Conservation (phyloP, 495 filamentous ascomycete species). For the Xylaria cubensis region DNA sequence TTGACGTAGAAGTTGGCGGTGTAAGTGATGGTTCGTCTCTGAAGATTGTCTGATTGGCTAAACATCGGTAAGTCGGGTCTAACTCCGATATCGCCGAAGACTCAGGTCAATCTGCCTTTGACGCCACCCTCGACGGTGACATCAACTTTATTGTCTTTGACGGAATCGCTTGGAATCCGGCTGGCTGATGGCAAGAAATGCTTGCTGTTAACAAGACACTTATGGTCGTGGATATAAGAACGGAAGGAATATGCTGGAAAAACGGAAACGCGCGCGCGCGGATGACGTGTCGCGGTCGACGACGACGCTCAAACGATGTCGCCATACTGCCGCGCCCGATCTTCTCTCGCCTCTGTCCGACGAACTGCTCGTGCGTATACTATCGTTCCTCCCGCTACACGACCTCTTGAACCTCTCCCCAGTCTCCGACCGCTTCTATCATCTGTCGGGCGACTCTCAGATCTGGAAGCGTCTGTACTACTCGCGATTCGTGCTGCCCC, state of each 20-base stretch:
- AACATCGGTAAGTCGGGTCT: not conserved
- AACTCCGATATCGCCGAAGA: slow-evolving; percentile 23
- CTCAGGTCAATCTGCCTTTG: not conserved
- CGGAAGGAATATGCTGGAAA: slow-evolving; percentile 30
- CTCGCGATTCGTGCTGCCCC: slow-evolving; percentile 83
- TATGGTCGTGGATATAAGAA: not conserved
- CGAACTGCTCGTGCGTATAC: slow-evolving; percentile 85
- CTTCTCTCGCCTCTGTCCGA: slow-evolving; percentile 72
- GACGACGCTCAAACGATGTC: slow-evolving; percentile 31
- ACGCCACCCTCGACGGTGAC: not conserved
- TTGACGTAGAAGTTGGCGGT: no score
- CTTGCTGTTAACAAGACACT: not conserved
- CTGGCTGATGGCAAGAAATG: not conserved
- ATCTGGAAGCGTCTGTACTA: slow-evolving; percentile 94
- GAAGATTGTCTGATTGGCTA: not conserved
- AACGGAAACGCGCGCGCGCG: slow-evolving; percentile 34
- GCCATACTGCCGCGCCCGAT: slow-evolving; percentile 42
- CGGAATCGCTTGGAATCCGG: not conserved
- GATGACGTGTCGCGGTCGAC: slow-evolving; percentile 31
- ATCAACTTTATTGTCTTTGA: not conserved
- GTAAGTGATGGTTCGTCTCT: not conserved
- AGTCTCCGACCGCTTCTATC: slow-evolving; percentile 77
- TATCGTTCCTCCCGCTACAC: slow-evolving; percentile 73
- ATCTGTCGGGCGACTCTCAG: slow-evolving; percentile 81
- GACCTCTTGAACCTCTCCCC: slow-evolving; percentile 77